Evolutionary conservation across 2,329 filamentous ascomycete genomes (phyloP).

Genomic region (Sporothrix brasiliensis): DNA sequence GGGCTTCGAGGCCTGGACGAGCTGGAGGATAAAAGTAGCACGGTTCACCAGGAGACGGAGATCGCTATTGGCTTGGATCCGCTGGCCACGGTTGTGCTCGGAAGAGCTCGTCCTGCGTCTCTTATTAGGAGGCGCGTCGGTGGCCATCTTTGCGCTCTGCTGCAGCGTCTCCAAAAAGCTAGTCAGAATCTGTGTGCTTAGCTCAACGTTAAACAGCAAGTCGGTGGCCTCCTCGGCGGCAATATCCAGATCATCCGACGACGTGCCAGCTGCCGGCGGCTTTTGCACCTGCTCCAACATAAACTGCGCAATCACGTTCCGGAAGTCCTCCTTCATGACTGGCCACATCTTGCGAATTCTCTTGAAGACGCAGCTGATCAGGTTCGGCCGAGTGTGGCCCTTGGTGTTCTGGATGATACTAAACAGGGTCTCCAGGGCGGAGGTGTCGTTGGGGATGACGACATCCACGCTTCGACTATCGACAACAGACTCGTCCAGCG

Average conservation of each 20-base stretch:
- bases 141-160: conserved; percentile 70
- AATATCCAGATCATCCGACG: conserved; percentile 45
- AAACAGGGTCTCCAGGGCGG: conserved; percentile 57
- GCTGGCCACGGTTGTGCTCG: conserved; percentile 63
- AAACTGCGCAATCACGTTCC: conserved; percentile 61
- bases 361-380: conserved; percentile 67
- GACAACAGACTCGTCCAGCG: conserved; percentile 40
- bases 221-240: conserved; percentile 67
- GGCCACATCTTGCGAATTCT: conserved; percentile 74
- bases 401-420: conserved; percentile 50
- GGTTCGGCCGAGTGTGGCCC: conserved; percentile 51
- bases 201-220: conserved; percentile 70
- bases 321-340: conserved; percentile 66
- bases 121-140: conserved; percentile 74
- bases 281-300: conserved; percentile 65
- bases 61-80: conserved; percentile 65
- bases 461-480: conserved; percentile 53
- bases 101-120: conserved; percentile 76
- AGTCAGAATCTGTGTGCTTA: conserved; percentile 72
- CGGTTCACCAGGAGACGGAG: conserved; percentile 70
- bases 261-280: conserved; percentile 38
- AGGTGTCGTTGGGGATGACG: conserved; percentile 57
- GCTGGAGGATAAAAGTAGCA: conserved; percentile 83
- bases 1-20: conserved; percentile 80
- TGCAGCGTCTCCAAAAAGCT: conserved; percentile 75